Conservation (phyloP, 192 early-diverging fungal species). For the Umbelopsis sp. region DNA sequence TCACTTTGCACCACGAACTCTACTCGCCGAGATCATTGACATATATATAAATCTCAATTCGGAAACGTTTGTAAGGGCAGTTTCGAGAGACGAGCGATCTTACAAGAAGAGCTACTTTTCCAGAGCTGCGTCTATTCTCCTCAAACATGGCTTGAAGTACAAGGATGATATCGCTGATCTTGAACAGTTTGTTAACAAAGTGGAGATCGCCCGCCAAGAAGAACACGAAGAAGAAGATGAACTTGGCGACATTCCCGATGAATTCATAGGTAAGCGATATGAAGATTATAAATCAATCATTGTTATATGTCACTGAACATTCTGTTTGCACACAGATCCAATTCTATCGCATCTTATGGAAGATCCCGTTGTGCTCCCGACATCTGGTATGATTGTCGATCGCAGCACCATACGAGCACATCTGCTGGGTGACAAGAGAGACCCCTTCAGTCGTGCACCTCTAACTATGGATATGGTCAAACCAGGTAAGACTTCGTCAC, state of each 20-base stretch:
- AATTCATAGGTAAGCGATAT: constrained; percentile 73
- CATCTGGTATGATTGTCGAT: constrained; percentile 80
- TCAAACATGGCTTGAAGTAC: constrained; percentile 63
- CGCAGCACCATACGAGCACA: constrained; percentile 86
- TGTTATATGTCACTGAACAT: not conserved
- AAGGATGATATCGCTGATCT: constrained; percentile 65
- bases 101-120: constrained; percentile 80
- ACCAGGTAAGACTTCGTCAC: constrained; percentile 57
- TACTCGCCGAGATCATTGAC: constrained; percentile 83
- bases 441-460: constrained; percentile 94
- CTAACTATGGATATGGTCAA: constrained; percentile 85
- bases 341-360: constrained; percentile 86
- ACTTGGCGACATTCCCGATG: constrained; percentile 81
- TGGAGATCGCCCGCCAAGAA: constrained; percentile 68
- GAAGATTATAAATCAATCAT: not conserved
- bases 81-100: constrained; percentile 83
- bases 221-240: constrained; percentile 76
- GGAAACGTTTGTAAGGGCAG: constrained; percentile 72
- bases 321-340: constrained; percentile 59
- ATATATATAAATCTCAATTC: constrained; percentile 81
- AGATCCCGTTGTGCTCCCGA: constrained; percentile 91
- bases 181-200: constrained; percentile 66
- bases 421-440: constrained; percentile 82
- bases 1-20: constrained; percentile 80
- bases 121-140: constrained; percentile 72